These are phyloP conservation scores for Picea sitchensis DNA, from an alignment of 75 land plant genomes.

Conservation along the genomic window DNA sequence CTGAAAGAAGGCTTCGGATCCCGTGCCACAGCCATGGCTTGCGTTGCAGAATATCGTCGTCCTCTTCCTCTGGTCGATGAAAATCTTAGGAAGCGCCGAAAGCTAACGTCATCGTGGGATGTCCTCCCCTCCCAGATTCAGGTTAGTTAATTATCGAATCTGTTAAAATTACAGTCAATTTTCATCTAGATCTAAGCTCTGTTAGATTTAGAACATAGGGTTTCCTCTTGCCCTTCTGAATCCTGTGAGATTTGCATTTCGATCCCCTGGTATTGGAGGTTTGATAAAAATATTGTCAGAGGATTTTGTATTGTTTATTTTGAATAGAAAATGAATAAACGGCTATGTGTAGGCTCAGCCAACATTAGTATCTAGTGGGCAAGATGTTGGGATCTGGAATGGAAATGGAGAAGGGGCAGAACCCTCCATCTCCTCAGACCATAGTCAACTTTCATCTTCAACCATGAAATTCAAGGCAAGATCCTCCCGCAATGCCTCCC, in stretches of 20 bases:
- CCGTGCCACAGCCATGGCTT: not conserved
- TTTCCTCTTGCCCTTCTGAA: no score
- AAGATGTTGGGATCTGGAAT: constrained; percentile 59
- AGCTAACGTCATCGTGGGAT: constrained; percentile 40
- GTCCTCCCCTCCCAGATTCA: constrained; percentile 20
- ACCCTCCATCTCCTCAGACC: not conserved
- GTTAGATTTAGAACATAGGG: no score
- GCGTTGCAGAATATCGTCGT: constrained; percentile 3
- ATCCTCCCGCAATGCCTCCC: constrained; percentile 7
- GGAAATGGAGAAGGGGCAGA: constrained; percentile 4
- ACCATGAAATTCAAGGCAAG: not conserved
- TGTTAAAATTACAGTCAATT: no score
- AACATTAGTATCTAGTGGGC: constrained; percentile 54
- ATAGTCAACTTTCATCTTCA: no score
- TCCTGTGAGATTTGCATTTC: no score
- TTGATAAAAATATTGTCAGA: no score
- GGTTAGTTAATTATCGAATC: not conserved
- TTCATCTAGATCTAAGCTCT: no score
- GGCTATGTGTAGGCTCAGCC: constrained; percentile 85
- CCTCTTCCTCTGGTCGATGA: constrained; percentile 5
- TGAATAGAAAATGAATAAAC: constrained; percentile 40
- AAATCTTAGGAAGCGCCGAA: constrained; percentile 36
- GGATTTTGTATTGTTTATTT: constrained; percentile 12
- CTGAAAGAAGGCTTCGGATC: not conserved
- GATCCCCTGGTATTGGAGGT: no score